Percentiles rank a stretch among this genome's conserved stretches.
phyloP scores from a whole-genome alignment of 345 rosid species.

The Citrus glauca region DNA sequence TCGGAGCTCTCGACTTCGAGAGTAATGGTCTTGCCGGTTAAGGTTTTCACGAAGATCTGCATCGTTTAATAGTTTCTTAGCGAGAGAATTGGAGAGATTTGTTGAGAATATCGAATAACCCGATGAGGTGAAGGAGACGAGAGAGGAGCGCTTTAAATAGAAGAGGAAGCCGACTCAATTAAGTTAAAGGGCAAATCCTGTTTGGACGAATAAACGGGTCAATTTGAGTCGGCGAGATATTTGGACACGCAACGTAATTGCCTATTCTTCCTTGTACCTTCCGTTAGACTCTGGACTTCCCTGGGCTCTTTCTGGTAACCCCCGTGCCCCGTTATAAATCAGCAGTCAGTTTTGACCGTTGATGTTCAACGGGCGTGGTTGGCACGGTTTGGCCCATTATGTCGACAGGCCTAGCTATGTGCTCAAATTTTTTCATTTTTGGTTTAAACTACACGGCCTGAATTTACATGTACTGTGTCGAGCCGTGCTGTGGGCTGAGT shows the following conservation, averaged over 20 bases:
- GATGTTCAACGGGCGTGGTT: too few relatives aligned
- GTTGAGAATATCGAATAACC: too few relatives aligned
- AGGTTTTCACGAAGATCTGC: neutral
- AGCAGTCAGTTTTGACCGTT: too few relatives aligned
- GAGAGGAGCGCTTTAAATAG: neutral
- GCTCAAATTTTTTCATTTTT: too few relatives aligned
- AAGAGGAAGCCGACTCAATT: neutral
- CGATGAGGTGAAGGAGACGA: fast-evolving
- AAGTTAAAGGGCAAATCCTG: neutral
- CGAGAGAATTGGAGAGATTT: neutral
- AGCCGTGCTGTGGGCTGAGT: too few relatives aligned
- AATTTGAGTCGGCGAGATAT: neutral
- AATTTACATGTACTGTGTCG: too few relatives aligned
- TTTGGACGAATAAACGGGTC: neutral
- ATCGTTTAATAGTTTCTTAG: neutral
- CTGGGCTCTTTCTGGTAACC: too few relatives aligned
- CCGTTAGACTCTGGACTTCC: neutral
- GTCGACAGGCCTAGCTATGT: too few relatives aligned
- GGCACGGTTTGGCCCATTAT: too few relatives aligned
- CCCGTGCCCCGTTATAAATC: too few relatives aligned
- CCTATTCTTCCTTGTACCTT: neutral
- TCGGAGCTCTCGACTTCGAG: neutral
- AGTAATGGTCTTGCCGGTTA: neutral
- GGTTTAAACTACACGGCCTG: too few relatives aligned
- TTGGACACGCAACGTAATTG: neutral